Percentiles rank a stretch among this genome's conserved stretches.
phyloP scores from a whole-genome alignment of 805 yeast genomes.

The Saccharomycopsis capsularis region DNA sequence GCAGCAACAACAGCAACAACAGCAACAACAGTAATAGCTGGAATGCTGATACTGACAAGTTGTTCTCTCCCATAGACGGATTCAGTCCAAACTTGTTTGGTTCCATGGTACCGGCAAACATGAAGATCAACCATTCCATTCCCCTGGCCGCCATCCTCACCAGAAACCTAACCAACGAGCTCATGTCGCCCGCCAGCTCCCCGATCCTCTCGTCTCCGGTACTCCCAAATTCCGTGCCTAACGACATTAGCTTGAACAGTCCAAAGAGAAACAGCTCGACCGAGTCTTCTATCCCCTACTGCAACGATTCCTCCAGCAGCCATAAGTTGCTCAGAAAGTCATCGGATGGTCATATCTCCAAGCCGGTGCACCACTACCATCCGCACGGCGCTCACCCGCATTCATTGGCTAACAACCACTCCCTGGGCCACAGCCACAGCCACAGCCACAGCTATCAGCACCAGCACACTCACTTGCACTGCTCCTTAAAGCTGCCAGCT shows the following conservation, averaged over 20 bases:
- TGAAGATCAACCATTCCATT: neutral
- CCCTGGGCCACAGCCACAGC: neutral
- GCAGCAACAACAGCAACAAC: neutral
- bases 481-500: constrained; percentile 2
- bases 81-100: neutral
- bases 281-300: neutral
- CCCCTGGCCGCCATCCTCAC: neutral
- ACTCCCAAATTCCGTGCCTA: neutral
- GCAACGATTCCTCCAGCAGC: neutral
- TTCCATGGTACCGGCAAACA: neutral
- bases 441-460: neutral
- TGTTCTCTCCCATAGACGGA: neutral
- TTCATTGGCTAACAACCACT: neutral
- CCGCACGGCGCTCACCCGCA: constrained; percentile 3
- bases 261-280: neutral
- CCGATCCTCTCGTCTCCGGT: constrained; percentile 9
- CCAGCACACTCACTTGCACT: neutral
- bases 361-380: constrained; percentile 11
- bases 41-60: neutral
- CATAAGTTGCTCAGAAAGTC: neutral
- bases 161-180: neutral
- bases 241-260: neutral
- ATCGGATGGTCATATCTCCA: constrained; percentile 18
- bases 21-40: neutral
- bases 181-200: constrained; percentile 8